phyloP scores from a whole-genome alignment of 2,329 filamentous ascomycete species.

The Achaetomium macrosporum region DNA sequence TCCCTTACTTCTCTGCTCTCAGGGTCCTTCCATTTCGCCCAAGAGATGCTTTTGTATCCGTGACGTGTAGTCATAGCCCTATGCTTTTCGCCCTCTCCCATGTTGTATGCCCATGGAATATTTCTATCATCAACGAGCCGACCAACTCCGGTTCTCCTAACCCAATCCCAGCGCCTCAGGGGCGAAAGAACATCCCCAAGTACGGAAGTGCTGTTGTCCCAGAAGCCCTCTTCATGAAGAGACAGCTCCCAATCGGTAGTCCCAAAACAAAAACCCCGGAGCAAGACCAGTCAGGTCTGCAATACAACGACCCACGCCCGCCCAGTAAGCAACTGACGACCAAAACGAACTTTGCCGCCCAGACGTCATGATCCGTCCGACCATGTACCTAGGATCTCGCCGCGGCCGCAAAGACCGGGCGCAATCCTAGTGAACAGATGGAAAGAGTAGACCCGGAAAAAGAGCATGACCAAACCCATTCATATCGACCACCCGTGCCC shows the following conservation, averaged over 20 bases:
- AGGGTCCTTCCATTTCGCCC: background rate
- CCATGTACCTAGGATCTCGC: background rate
- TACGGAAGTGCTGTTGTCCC: background rate
- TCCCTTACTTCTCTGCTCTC: background rate
- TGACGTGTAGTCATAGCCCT: background rate
- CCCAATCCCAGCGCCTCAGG: background rate
- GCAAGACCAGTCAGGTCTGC: no score
- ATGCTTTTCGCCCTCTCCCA: background rate
- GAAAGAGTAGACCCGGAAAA: background rate
- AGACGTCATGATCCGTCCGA: background rate
- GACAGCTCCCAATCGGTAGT: background rate
- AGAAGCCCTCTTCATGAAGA: background rate
- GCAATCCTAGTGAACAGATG: background rate
- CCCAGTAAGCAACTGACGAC: background rate
- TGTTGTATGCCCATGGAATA: background rate
- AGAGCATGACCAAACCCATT: background rate
- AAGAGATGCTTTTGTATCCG: background rate
- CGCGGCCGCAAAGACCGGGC: background rate
- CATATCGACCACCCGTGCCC: conserved; percentile 4
- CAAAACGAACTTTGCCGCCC: background rate
- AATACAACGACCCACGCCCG: no score
- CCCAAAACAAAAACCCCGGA: background rate
- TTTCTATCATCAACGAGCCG: conserved; percentile 5
- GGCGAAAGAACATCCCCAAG: background rate
- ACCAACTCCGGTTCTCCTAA: conserved; percentile 1